Evolutionary conservation across 768 basidiomycete genomes (phyloP).

Genomic region (Auricularia heimuer): DNA sequence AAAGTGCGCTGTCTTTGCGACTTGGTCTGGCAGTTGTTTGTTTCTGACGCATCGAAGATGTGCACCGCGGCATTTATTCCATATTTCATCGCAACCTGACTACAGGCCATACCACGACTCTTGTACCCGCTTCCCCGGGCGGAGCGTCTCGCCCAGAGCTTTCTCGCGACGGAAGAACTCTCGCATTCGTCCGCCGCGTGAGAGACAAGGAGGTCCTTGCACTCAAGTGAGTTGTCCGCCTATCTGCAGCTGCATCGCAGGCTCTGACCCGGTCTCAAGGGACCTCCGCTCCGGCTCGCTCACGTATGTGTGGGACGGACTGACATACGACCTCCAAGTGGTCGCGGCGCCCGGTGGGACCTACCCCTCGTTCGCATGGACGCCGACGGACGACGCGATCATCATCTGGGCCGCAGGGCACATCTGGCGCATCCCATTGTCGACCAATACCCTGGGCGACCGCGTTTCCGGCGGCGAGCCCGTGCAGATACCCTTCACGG

Average conservation of each 20-base stretch:
- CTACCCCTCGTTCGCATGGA: constrained; percentile 67
- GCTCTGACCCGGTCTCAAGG: constrained; percentile 25
- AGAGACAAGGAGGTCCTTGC: constrained; percentile 65
- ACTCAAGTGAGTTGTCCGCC: constrained; percentile 41
- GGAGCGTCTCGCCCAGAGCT: constrained; percentile 68
- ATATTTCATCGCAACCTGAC: constrained; percentile 62
- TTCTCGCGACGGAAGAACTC: constrained; percentile 55
- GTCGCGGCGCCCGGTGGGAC: constrained; percentile 73
- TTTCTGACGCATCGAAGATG: constrained; percentile 32
- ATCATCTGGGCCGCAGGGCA: constrained; percentile 70
- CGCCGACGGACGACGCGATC: constrained; percentile 45
- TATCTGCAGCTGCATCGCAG: background rate
- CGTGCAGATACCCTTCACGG: constrained; percentile 44
- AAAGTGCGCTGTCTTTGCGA: constrained; percentile 32
- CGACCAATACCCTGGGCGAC: constrained; percentile 43
- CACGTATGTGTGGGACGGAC: constrained; percentile 55
- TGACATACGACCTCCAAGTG: constrained; percentile 54
- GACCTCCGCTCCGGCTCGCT: constrained; percentile 59
- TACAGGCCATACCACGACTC: constrained; percentile 35
- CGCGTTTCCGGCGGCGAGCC: constrained; percentile 35
- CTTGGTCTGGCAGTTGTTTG: background rate
- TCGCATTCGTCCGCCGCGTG: constrained; percentile 66
- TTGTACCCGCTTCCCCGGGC: constrained; percentile 51
- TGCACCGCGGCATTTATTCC: constrained; percentile 60
- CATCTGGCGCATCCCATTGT: constrained; percentile 52